Base-by-base conservation (phyloP, 331 rosid genomes). In the Rosa hybrid region DNA sequence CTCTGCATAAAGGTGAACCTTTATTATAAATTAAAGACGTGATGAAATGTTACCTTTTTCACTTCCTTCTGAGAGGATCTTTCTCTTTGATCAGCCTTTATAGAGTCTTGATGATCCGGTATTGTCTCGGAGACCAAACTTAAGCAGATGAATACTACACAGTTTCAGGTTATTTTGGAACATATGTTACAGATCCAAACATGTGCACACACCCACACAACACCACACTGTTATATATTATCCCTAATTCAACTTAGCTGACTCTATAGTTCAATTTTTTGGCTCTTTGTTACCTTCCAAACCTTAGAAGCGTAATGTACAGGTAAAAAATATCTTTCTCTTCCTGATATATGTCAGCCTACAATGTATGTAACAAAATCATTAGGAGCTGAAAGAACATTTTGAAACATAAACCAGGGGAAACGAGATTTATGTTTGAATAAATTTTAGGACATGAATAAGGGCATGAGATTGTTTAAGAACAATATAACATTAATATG, bases 81-180 rank as follows among this genome's bases (percentile, higher is more conserved):
- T 30, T 30, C 34, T 30, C 34, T 30, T 30, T 2, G 34, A 30
- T 30, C 34, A 30, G 34, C 34, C 34, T 30, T 30, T 30, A 30
- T 30, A 30, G 1, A 1, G 34, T 92, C 93, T 49, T 87, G 84
- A 80, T 94, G 98, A 72, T 84, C 74, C 6, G 97, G 98, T 87
- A 94, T 90, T 74, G 98, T 94, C 90, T 94, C 97, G 5, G 90
- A 72, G 81, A 87, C 94, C 94, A 94, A 90, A 83, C 98, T 94
- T 83, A 45, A 81, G 71, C 75, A 79, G 82, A 76, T 80, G 71
- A 49, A 49, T 49, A 49, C 4, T 49, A 49, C 3, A 68, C 12
- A 30, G 3, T 2, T 30, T 30, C 34, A 30, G 34, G 34, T 30
- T 30, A 30, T 30, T 30, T 30, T 30, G 3, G 3, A 30, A 30